Percentiles rank a stretch among this genome's conserved stretches.
Evolutionary conservation across 495 filamentous ascomycete genomes (phyloP).

Genomic region (Penicillium salamii): DNA sequence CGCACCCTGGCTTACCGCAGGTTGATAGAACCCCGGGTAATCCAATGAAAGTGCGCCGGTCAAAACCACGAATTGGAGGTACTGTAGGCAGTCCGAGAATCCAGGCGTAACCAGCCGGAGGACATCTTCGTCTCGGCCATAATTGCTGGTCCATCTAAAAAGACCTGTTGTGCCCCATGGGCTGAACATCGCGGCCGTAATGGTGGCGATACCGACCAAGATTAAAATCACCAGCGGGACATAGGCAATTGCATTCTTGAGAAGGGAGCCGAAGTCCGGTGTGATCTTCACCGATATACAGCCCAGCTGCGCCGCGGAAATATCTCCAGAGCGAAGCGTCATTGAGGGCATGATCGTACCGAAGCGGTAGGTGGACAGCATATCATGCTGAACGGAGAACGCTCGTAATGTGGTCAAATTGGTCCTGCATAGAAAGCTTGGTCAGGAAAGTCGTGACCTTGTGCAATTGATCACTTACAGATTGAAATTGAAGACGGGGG

Average conservation of each 20-base stretch:
- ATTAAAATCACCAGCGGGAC: conserved; percentile 75
- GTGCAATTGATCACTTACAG: conserved; percentile 40
- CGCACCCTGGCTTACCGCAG: conserved; percentile 76
- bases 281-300: conserved; percentile 81
- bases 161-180: conserved; percentile 90
- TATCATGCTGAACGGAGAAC: conserved; percentile 73
- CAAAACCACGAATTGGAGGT: conserved; percentile 89
- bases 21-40: conserved; percentile 94
- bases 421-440: conserved; percentile 30
- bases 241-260: conserved; percentile 70
- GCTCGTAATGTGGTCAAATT: conserved; percentile 57
- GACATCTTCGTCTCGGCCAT: conserved; percentile 88
- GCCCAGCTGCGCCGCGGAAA: conserved; percentile 56
- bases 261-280: conserved; percentile 64
- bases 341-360: conserved; percentile 72
- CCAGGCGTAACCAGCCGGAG: conserved; percentile 91
- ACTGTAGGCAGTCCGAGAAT: conserved; percentile 95
- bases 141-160: conserved; percentile 94
- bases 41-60: conserved; percentile 81
- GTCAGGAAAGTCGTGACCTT: not conserved
- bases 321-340: conserved; percentile 70
- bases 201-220: conserved; percentile 75
- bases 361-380: conserved; percentile 80
- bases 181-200: conserved; percentile 80
- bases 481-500: conserved; percentile 63